Evolutionary conservation across 805 yeast species (phyloP).

Genomic region (Jamesozyma jinghongensis): DNA sequence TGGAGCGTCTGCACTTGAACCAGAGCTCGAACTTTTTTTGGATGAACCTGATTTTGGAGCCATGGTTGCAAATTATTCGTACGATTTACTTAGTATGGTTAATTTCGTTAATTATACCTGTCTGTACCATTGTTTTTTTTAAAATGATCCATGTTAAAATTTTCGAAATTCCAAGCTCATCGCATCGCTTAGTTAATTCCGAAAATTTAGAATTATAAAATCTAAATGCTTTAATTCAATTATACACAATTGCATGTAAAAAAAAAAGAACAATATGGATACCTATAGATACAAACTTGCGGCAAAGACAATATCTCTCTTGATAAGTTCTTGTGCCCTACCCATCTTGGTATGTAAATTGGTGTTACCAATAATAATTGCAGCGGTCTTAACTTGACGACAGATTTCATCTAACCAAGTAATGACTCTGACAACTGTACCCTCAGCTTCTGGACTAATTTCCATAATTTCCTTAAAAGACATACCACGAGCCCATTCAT

Average conservation of each 20-base stretch:
- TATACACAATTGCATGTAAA: not conserved
- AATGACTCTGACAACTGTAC: slow-evolving; percentile 92
- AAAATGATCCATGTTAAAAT: no score
- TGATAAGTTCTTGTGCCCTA: slow-evolving; percentile 87
- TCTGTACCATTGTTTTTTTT: no score
- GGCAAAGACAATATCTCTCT: slow-evolving; percentile 94
- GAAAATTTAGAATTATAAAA: not conserved
- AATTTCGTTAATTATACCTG: no score
- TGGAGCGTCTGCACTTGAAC: slow-evolving; percentile 11
- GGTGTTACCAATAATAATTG: slow-evolving; percentile 89
- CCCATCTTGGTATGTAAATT: slow-evolving; percentile 82
- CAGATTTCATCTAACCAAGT: slow-evolving; percentile 91
- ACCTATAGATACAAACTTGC: slow-evolving; percentile 76
- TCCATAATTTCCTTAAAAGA: slow-evolving; percentile 86
- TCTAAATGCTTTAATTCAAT: not conserved
- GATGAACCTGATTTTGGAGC: slow-evolving; percentile 23
- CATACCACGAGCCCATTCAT: slow-evolving; percentile 97
- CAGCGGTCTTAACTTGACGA: slow-evolving; percentile 88
- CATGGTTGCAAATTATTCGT: slow-evolving; percentile 16
- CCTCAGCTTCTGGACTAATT: slow-evolving; percentile 85
- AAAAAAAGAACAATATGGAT: not conserved
- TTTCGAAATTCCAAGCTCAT: not conserved
- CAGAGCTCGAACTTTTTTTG: slow-evolving; percentile 22
- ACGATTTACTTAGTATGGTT: no score
- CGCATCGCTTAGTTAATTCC: not conserved